Percentiles rank a stretch among this genome's conserved stretches.
Conservation (phyloP, 1,284 basidiomycete species). For the Sporisorium graminicola region DNA sequence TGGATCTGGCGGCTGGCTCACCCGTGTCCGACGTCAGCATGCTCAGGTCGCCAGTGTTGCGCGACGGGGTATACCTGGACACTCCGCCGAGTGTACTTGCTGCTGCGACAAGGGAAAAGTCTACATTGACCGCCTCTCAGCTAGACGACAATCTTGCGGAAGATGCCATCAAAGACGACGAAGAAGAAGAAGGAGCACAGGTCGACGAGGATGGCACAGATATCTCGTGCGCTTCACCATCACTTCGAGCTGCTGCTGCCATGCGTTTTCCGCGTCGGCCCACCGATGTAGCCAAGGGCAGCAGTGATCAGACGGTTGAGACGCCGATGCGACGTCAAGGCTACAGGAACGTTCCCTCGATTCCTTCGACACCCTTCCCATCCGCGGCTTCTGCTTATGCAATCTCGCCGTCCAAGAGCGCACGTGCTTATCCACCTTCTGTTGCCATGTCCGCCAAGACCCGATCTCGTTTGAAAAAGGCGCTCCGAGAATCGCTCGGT, state of each 20-base stretch:
- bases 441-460: constrained; percentile 31
- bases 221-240: constrained; percentile 30
- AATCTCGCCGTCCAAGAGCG: constrained; percentile 10
- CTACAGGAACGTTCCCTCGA: constrained; percentile 23
- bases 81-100: constrained; percentile 20
- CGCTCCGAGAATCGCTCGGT: constrained; percentile 33
- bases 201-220: constrained; percentile 21
- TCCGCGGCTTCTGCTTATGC: background rate
- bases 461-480: constrained; percentile 25
- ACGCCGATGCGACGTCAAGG: constrained; percentile 17
- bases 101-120: background rate
- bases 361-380: constrained; percentile 27
- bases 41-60: constrained; percentile 17
- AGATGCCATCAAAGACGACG: background rate
- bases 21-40: constrained; percentile 33
- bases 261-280: constrained; percentile 13
- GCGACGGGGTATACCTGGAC: constrained; percentile 3
- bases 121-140: background rate
- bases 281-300: background rate
- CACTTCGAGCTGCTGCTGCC: constrained; percentile 29
- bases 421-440: constrained; percentile 18
- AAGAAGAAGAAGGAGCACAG: background rate
- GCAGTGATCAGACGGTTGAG: background rate
- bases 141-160: background rate
- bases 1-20: constrained; percentile 27